Base-by-base conservation (phyloP, 345 rosid genomes). In the Bruguiera gymnorhiza region DNA sequence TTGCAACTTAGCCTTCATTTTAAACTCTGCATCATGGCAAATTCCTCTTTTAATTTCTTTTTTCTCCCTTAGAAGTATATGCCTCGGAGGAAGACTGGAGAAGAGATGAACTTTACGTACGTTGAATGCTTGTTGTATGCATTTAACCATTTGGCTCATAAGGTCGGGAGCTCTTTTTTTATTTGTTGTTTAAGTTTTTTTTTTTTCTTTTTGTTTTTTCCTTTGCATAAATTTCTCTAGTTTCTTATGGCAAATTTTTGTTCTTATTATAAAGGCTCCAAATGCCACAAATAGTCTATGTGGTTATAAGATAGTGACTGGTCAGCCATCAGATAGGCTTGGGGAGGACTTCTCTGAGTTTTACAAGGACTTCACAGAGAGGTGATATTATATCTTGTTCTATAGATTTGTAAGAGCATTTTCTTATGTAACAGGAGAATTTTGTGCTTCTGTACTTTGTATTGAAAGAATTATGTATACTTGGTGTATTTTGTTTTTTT, bases 251-350 rank as follows among this genome's bases (percentile, higher is more conserved):
- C 75, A 65, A 80, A 76, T 58, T 20, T 77, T 68, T 52, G 46
- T 56, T 80, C 52, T 75, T 23, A 37, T 72, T 63, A 27, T 72
- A 58, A 73, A 86, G 99, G 99, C 93, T 76, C 99, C 99, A 19
- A 96, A 96, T 86, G 97, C 99, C 37, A 86, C 97, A 67, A 96
- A 96, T 76, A 83, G 96, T 79, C 79, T 96, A 51, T 96, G 99
- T 65, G 99, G 98, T 67, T 92, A 96, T 83, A 90, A 91, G 79
- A 89, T 94, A 75, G 98, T 94, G 77, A 91, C 97, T 19, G 97
- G 97, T 34, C 96, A 94, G 78, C 98, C 98, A 70, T 94, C 98
- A 62, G 97, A 94, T 70, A 85, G 96, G 84, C 88, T 94, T 37
- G 98, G 98, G 66, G 97, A 94, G 84, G 95, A 91, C 79, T 96